Conservation (phyloP, 768 basidiomycete genomes). For the Strobilomyces dryophilus region DNA sequence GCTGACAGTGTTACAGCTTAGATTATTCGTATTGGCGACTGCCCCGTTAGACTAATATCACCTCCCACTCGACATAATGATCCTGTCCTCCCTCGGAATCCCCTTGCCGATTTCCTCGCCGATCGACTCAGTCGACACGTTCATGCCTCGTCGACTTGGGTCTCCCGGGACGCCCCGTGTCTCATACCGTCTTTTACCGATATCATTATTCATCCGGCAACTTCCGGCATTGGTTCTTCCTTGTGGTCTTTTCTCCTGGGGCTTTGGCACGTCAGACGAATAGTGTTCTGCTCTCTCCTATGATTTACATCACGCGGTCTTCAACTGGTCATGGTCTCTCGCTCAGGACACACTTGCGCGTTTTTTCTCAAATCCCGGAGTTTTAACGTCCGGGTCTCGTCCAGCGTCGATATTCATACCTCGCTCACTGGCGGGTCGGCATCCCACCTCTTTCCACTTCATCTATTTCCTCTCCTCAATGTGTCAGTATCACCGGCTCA, state of each 20-base stretch:
- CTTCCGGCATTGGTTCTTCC: slow-evolving; percentile 25
- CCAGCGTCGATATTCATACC: slow-evolving; percentile 44
- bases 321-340: slow-evolving; percentile 35
- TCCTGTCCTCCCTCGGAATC: slow-evolving; percentile 26
- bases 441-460: slow-evolving; percentile 21
- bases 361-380: slow-evolving; percentile 12
- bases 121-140: slow-evolving; percentile 4
- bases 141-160: slow-evolving; percentile 8
- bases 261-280: slow-evolving; percentile 29
- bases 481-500: slow-evolving; percentile 41
- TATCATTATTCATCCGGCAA: slow-evolving; percentile 45
- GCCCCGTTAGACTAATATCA: slow-evolving; percentile 37
- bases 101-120: slow-evolving; percentile 14
- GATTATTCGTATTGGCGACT: slow-evolving; percentile 36
- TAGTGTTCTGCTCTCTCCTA: slow-evolving; percentile 28
- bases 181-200: slow-evolving; percentile 28
- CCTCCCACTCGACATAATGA: slow-evolving; percentile 27
- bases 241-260: slow-evolving; percentile 30
- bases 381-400: slow-evolving; percentile 29
- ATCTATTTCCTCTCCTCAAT: slow-evolving; percentile 32
- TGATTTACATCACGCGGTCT: slow-evolving; percentile 28
- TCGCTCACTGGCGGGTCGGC: slow-evolving; percentile 34
- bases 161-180: slow-evolving; percentile 21
- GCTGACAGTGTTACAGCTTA: slow-evolving; percentile 24
- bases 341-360: slow-evolving; percentile 34